Base-by-base conservation (phyloP, 2,329 filamentous ascomycete species). In the Geoglossum cookeanum region DNA sequence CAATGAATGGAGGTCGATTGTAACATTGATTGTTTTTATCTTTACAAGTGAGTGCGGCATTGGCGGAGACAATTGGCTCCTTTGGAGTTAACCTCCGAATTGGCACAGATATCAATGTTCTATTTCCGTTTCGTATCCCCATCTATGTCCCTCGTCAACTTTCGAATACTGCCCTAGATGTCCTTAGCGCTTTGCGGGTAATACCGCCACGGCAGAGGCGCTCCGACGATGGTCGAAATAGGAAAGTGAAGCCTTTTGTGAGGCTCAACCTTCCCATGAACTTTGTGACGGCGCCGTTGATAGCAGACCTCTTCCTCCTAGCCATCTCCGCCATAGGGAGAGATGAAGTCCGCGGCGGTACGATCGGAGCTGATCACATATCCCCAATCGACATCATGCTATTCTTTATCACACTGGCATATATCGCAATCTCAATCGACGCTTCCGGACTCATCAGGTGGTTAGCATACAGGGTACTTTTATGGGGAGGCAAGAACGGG, bases 381-480 rank as follows among this genome's bases (percentile, higher is more conserved):
- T 73, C 73, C 1, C 84, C 84, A 0, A 75, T 85, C 61, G 83
- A 87, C 59, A 86, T 87, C 60, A 85, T 87, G 81, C 69, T 74
- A 15, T 87, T 87, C 69, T 87, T 88, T 69, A 72, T 87, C 48
- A 84, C 82, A 0, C 66, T 86, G 48, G 84, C 84, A 2, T 88
- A 87, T 63, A 86, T 87, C 59, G 84, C 84, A 52, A 85, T 88
- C 51, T 87, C 83, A 0, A 85, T 87, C 59, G 84, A 87, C 61
- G 83, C 84, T 1, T 87, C 84, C 0, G 84, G 84, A 3, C 71
- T 87, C 15, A 86, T 87, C 63, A 72, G 83, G 57, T 87, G 74
- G 60, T 65, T 87, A 27, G 83, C 84, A 0, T 85, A 85, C 71
- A 84, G 78, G 60, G 83, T 87, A 0, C 71, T 87, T 1, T 75